A percentile compares a stretch with the other conserved stretches of the same genome.
Evolutionary conservation across 495 filamentous ascomycete species (phyloP).

Genomic region (Penicillium paradoxum): DNA sequence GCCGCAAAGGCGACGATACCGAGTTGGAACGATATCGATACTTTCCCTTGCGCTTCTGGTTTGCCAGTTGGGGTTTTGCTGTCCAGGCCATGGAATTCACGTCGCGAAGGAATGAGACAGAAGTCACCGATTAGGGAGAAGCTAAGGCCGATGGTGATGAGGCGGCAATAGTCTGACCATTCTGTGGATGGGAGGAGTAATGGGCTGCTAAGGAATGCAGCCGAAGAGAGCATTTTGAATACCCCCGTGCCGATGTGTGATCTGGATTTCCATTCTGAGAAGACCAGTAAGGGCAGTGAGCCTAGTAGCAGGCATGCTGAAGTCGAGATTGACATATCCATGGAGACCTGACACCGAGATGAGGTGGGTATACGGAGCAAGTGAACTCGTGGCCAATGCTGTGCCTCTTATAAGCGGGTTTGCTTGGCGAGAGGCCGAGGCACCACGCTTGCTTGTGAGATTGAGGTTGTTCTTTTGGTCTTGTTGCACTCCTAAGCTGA

Average conservation of each 20-base stretch:
- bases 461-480: too few relatives aligned
- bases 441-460: background rate
- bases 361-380: background rate
- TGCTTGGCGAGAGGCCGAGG: background rate
- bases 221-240: constrained; percentile 24
- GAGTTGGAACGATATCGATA: constrained; percentile 20
- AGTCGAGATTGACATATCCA: constrained; percentile 3
- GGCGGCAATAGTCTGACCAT: constrained; percentile 11
- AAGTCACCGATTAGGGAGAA: constrained; percentile 16
- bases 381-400: too few relatives aligned
- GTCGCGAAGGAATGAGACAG: constrained; percentile 14
- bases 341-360: background rate
- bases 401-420: too few relatives aligned
- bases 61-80: background rate
- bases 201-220: constrained; percentile 17
- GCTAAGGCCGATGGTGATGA: background rate
- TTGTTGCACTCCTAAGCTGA: too few relatives aligned
- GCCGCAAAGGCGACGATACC: constrained; percentile 21
- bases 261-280: constrained; percentile 16
- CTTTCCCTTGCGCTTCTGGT: constrained; percentile 1
- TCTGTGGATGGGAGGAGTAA: constrained; percentile 12
- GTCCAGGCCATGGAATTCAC: constrained; percentile 11
- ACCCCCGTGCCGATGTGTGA: constrained; percentile 13
- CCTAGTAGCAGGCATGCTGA: constrained; percentile 10
- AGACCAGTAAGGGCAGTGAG: constrained; percentile 10